phyloP scores from a whole-genome alignment of 768 basidiomycete species.

The Boletus sp. region DNA sequence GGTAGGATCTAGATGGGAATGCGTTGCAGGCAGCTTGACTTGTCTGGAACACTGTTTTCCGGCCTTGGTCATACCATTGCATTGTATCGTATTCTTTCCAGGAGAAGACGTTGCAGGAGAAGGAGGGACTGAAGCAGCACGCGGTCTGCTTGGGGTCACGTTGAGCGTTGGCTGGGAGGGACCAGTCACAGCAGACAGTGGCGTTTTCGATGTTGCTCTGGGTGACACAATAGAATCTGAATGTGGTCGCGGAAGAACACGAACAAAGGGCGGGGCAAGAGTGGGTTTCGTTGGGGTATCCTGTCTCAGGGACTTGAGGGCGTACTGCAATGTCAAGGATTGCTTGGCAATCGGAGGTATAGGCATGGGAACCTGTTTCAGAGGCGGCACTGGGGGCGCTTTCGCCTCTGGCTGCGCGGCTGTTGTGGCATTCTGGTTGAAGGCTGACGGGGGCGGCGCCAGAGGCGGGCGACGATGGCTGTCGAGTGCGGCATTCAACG shows the following conservation, averaged over 20 bases:
- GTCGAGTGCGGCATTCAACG: constrained; percentile 8
- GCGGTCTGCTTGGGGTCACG: constrained; percentile 20
- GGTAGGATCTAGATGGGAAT: constrained; percentile 24
- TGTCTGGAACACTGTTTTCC: constrained; percentile 59
- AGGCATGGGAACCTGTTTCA: constrained; percentile 18
- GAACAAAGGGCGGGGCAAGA: constrained; percentile 18
- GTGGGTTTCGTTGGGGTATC: constrained; percentile 10
- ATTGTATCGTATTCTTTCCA: constrained; percentile 39
- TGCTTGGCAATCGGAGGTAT: constrained; percentile 21
- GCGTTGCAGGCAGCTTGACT: constrained; percentile 43
- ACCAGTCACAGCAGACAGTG: constrained; percentile 1
- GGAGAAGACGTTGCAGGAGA: constrained; percentile 19
- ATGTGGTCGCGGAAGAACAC: constrained; percentile 30
- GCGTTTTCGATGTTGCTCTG: not conserved
- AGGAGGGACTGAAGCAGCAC: constrained; percentile 16
- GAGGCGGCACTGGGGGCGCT: not conserved
- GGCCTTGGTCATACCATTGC: constrained; percentile 61
- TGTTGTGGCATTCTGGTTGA: constrained; percentile 4
- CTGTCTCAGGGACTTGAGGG: constrained; percentile 16
- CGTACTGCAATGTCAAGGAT: constrained; percentile 21
- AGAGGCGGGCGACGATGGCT: constrained; percentile 7
- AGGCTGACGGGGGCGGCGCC: not conserved
- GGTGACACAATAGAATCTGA: constrained; percentile 29
- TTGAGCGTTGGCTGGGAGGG: constrained; percentile 11
- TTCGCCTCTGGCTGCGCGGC: not conserved